These are phyloP conservation scores for Clausena lansium DNA, from an alignment of 345 rosid genomes.

Conservation along the genomic window DNA sequence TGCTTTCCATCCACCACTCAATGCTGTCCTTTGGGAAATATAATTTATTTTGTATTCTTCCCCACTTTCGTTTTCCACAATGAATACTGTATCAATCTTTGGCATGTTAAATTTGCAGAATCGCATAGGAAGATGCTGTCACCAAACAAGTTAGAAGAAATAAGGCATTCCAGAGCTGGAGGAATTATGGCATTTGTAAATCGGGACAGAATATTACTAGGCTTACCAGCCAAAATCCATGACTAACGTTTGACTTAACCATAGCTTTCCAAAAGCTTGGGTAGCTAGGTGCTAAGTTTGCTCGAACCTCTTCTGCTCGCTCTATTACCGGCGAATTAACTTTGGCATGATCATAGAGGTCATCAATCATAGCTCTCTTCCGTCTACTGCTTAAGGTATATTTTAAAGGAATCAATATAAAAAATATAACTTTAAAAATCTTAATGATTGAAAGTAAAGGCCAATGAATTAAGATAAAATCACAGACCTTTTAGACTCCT, in stretches of 20 bases:
- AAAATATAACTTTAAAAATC: background rate
- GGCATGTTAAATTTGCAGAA: conserved; percentile 50
- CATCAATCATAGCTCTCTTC: conserved; percentile 33
- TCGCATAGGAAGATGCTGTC: conserved; percentile 48
- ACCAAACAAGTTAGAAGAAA: conserved; percentile 10
- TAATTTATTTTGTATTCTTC: conserved; percentile 36
- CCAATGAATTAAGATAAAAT: background rate
- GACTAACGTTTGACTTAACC: conserved; percentile 42
- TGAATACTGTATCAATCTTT: conserved; percentile 29
- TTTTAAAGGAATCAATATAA: background rate
- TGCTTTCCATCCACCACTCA: conserved; percentile 55
- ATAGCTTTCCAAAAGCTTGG: conserved; percentile 46
- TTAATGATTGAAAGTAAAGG: background rate
- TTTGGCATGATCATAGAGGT: conserved; percentile 20
- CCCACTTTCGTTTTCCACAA: conserved; percentile 35
- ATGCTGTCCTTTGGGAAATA: conserved; percentile 42
- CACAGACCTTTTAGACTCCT: conserved; percentile 33
- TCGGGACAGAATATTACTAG: conserved; percentile 10
- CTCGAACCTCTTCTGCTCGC: conserved; percentile 40
- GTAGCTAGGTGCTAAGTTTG: conserved; percentile 23
- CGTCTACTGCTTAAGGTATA: conserved; percentile 20
- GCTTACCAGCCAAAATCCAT: conserved; percentile 49
- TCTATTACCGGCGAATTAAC: conserved; percentile 31
- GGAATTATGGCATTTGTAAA: conserved; percentile 6
- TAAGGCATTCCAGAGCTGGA: background rate